phyloP scores from a whole-genome alignment of 768 basidiomycete species.

The Trametes elegans region DNA sequence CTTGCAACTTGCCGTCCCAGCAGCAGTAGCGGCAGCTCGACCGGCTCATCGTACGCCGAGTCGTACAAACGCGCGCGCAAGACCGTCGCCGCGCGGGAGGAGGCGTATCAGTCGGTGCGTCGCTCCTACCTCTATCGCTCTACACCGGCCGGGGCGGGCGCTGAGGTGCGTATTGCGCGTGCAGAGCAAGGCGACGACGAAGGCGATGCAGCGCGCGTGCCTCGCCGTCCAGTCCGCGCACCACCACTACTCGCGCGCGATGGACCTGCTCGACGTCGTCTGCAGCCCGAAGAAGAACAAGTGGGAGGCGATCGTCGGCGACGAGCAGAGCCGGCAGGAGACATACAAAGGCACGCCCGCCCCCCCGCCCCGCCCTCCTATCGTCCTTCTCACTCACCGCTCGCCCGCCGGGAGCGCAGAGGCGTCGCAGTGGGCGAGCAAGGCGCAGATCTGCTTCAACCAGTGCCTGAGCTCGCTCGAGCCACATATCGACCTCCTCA shows the following conservation, averaged over 20 bases:
- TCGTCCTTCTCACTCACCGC: too few relatives aligned
- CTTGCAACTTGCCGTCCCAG: not conserved
- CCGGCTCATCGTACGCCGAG: not conserved
- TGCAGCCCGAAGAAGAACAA: conserved; percentile 22
- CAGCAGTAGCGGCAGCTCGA: not conserved
- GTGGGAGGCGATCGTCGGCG: conserved; percentile 20
- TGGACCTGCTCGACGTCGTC: conserved; percentile 23
- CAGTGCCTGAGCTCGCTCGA: conserved; percentile 17
- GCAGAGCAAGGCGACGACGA: conserved; percentile 18
- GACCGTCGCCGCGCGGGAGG: conserved; percentile 19
- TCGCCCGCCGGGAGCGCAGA: too few relatives aligned
- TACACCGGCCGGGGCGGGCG: too few relatives aligned
- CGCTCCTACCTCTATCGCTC: not conserved
- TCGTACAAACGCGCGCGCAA: conserved; percentile 12
- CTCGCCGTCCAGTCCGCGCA: conserved; percentile 22
- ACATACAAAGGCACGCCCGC: conserved; percentile 19
- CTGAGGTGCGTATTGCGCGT: not conserved
- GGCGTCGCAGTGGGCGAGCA: conserved; percentile 20
- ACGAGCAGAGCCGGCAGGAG: conserved; percentile 24
- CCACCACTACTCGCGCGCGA: conserved; percentile 21
- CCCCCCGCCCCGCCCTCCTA: not conserved
- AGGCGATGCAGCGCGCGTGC: conserved; percentile 17
- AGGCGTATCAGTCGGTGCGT: conserved; percentile 17
- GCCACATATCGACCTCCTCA: conserved; percentile 20
- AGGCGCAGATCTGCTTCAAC: conserved; percentile 25